Base-by-base conservation (phyloP, 1,284 basidiomycete species). In the Boletellus sp. region DNA sequence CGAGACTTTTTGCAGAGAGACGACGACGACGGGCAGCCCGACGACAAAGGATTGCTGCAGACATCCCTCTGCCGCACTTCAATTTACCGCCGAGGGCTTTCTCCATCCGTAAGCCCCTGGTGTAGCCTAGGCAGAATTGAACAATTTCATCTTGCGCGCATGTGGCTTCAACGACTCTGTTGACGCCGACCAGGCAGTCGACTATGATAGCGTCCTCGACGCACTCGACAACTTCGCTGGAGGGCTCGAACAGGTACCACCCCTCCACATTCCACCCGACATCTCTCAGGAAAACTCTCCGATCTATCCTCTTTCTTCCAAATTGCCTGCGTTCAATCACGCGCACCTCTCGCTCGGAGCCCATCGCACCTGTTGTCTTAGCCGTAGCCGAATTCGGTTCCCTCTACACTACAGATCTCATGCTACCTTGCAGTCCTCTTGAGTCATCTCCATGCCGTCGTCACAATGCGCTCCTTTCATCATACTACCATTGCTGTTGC, bases 401-500 rank as follows among this genome's bases (percentile, higher is more conserved):
- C 0, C 77, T 98, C 6, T 91, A 91, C 65, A 73, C 82, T 47
- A 77, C 88, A 34, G 76, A 87, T 48, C 75, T 98, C 38, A 80
- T 95, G 64, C n/a, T n/a, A n/a, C n/a, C n/a, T n/a, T n/a, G 77
- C 82, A 16, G 88, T 91, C 0, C 71, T 97, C 16, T 83, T n/a
- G n/a, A 94, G 83, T 98, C 26, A 81, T 90, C 37, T 84, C 92
- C 43, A 94, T 98, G 86, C 91, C 93, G 0, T 92, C 91, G 0
- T 97, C 94, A 2, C 88, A 41, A 84, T 98, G 33, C 88, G 96
- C 40, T 91, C 91, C 48, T 95, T 99, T 68, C 81, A 96, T 17
- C 96, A 99, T 67, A 99, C 96, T 0, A 87, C 94, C 1, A 97
- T 94, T 0, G 87, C 95, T 20, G 75, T n/a, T 26, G 88, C 89